Base-by-base conservation (phyloP, 23 red algal species). In the Cyanidiococcus yangmingshanensis region DNA sequence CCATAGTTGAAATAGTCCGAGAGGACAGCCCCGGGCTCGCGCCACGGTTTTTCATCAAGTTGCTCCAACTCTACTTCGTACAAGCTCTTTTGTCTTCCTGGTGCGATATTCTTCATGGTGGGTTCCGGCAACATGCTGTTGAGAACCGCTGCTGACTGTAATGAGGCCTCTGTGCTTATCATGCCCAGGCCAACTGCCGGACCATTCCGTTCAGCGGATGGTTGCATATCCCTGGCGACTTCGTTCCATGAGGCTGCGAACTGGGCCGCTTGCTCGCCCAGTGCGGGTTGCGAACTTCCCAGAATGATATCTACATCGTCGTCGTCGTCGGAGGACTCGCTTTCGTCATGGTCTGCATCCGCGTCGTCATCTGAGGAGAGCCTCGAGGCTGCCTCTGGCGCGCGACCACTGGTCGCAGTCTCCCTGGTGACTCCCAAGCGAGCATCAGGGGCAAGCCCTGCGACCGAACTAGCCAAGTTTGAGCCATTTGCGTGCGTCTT, bases 1-100 rank as follows among this genome's bases (percentile, higher is more conserved):
- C 94, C 94, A 58, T 98, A 98, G 37, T 98, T 98, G 77, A 98
- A 98, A 51, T 98, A 98, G 36, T 98, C 94, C 36, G 86, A 81
- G 21, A 89, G 50, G 37, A 91, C 94, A 0, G 88, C 94, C 2
- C 87, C 87, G 16, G 78, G 80, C 21, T 98, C 94, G 2, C 87
- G 85, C 94, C 94, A 98, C 37, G 94, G 94, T 75, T 98, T 98
- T 58, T 98, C 94, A 3, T 83, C 84, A 12, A 91, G 84, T 40
- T 89, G 85, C 33, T 84, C 94, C 82, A 98, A 84, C 74, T 98
- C 94, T 12, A 89, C 50, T 75, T 98, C 94, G 79, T 92, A 98
- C 36, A 98, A 84, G 41, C 82, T 87, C 68, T 85, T 85, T 41
- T 91, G 85, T 40, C 79, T 68, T 21, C 57, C 58, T 2, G 63